Base-by-base conservation (phyloP, 768 basidiomycete species). In the Vararia minispora region DNA sequence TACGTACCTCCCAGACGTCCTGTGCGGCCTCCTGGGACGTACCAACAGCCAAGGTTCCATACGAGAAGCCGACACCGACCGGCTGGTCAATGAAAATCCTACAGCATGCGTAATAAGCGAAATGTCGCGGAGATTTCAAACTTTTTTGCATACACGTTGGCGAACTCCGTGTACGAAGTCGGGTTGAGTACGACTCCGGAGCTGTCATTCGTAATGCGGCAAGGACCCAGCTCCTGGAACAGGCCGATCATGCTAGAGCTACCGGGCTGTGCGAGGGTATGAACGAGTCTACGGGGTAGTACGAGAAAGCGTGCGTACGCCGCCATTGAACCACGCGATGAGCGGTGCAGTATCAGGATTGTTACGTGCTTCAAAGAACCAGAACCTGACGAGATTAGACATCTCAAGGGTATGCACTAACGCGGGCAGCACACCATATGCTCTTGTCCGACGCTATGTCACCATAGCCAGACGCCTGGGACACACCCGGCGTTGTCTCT, bases 161-260 rank as follows among this genome's bases (percentile, higher is more conserved):
- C 64, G 33, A 69, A 55, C 49, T 67, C 70, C 53, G 74, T 75
- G 75, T 75, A 78, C 0, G 74, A 72, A 48, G 56, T 67, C 1
- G 71, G 68, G 47, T 79, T 79, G 14, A 62, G 50, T 1, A 58
- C 57, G 20, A 76, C 69, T 21, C 60, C 53, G 3, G 57, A 60
- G 24, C 89, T 88, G 1, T 76, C 65, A 29, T 87, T 61, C 13
- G 70, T 61, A 44, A 97, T 67, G 22, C 60, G 61, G 60, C 94
- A 97, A 0, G 94, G 91, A 0, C 94, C 94, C 16, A 94, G 76
- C 54, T 97, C 91, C 49, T 94, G 88, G 12, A 98, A 65, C 17
- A 95, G 71, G 8, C 92, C 92, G 1, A 86, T 83, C 61, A 61
- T 61, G 38, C 59, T 59, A 10, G 63, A 64, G 40, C 54, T 58